phyloP scores from a whole-genome alignment of 306 rosid species.

The Geum urbanum region DNA sequence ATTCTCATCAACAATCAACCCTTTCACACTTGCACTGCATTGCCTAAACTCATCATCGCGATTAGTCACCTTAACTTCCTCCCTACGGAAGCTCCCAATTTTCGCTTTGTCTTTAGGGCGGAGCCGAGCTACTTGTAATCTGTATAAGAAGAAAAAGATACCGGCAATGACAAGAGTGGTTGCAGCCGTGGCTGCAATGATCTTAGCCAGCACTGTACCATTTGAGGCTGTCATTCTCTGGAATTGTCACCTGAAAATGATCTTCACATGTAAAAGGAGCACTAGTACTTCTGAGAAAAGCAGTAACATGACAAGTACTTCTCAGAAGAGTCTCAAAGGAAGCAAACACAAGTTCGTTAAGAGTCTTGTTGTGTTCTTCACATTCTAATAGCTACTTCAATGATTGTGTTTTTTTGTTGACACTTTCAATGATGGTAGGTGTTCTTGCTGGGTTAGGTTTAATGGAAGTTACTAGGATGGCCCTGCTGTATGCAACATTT shows the following conservation, averaged over 20 bases:
- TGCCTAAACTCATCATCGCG: slow-evolving; percentile 33
- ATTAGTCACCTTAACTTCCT: slow-evolving; percentile 21
- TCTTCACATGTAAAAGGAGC: neutral
- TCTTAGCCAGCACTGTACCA: slow-evolving; percentile 34
- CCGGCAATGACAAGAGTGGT: slow-evolving; percentile 32
- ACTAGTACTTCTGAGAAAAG: neutral
- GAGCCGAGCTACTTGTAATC: slow-evolving; percentile 26
- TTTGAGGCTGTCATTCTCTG: slow-evolving; percentile 34
- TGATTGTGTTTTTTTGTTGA: slow-evolving; percentile 22
- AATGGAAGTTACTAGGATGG: slow-evolving; percentile 13
- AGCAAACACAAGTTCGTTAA: neutral
- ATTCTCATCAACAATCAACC: slow-evolving; percentile 41
- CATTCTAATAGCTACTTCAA: neutral
- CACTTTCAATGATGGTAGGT: slow-evolving; percentile 51
- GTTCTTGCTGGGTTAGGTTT: slow-evolving; percentile 26
- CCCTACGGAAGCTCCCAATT: slow-evolving; percentile 31
- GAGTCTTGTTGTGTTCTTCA: neutral
- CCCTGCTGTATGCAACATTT: slow-evolving; percentile 11
- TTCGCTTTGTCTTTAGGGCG: slow-evolving; percentile 21
- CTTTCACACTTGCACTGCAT: slow-evolving; percentile 44
- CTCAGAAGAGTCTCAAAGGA: neutral
- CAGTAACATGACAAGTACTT: slow-evolving; percentile 1
- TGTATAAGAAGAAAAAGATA: slow-evolving; percentile 39
- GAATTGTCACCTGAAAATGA: neutral
- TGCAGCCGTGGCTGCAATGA: slow-evolving; percentile 52